Base-by-base conservation (phyloP, 352 stramenopile genomes). In the Thraustochytrium sp. region DNA sequence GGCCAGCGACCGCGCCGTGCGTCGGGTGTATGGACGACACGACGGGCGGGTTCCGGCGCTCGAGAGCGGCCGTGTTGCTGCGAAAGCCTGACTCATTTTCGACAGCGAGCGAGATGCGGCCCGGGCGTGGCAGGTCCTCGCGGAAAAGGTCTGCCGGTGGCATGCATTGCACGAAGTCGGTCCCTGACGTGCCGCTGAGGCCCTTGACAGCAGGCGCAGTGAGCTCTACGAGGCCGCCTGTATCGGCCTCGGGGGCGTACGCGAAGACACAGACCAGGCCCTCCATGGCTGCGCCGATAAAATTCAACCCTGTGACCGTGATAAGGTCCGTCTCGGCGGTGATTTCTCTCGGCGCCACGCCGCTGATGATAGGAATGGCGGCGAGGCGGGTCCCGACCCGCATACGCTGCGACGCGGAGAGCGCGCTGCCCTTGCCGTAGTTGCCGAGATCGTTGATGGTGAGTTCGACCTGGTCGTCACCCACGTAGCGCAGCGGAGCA, bases 361-460 rank as follows among this genome's bases (percentile, higher is more conserved):
- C 21, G 9, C 29, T 48, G 42, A 80, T 68, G 9, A 80, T 5
- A n/a, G 68, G 68, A 37, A 80, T 64, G n/a, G 44, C 68, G 29
- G 68, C 68, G 23, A 80, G 48, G 0, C 49, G 18, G 68, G 36
- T 53, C 3, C 48, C 68, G 18, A 80, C 37, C 1, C 42, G 29
- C 23, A 80, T 8, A 44, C 9, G 21, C 18, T 80, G 68, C 51
- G 34, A 46, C 21, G 53, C 68, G 4, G 68, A 37, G 5, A 80
- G 29, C 5, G 68, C 26, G 13, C 46, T 42, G 8, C 68, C 68
- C 26, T 80, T 80, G 23, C 68, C 68, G 34, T 42, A 37, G 44
- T 80, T 72, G 9, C 68, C 68, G 29, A 65, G 31, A 26, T 80
- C 68, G 51, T 75, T 44, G 51, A 80, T 31, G 11, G 18, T n/a